Conservation (phyloP, 2,329 filamentous ascomycete species). For the Cladosporium colombiae region DNA sequence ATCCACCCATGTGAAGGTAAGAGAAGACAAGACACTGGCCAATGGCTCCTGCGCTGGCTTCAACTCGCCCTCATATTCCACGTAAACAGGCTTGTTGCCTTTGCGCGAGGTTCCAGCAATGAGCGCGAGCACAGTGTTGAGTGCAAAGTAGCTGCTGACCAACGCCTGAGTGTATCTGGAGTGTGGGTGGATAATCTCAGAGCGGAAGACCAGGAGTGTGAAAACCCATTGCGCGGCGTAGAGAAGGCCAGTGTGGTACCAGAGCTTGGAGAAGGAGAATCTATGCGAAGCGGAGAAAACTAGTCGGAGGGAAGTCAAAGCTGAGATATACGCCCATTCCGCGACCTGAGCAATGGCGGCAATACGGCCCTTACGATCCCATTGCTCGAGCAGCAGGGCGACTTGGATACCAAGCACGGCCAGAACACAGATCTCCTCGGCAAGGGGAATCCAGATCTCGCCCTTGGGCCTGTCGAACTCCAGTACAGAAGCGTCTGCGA, state of each 20-base stretch:
- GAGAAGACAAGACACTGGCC: constrained; percentile 83
- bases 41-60: constrained; percentile 84
- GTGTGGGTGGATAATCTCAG: constrained; percentile 74
- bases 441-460: constrained; percentile 66
- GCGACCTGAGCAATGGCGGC: constrained; percentile 67
- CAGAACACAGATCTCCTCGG: constrained; percentile 75
- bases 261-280: constrained; percentile 71
- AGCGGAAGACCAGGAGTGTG: constrained; percentile 76
- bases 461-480: constrained; percentile 75
- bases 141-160: constrained; percentile 70
- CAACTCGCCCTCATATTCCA: constrained; percentile 87
- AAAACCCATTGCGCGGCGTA: constrained; percentile 84
- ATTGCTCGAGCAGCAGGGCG: constrained; percentile 62
- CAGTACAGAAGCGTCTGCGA: constrained; percentile 55
- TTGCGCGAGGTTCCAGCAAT: constrained; percentile 82
- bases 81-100: constrained; percentile 83
- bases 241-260: constrained; percentile 88
- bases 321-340: constrained; percentile 78
- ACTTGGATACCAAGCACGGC: constrained; percentile 71
- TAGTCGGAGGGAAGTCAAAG: constrained; percentile 72
- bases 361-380: constrained; percentile 54
- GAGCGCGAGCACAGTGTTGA: constrained; percentile 71
- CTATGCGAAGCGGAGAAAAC: constrained; percentile 60
- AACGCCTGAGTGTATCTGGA: constrained; percentile 65
- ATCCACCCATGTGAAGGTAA: constrained; percentile 90